phyloP scores from a whole-genome alignment of 768 basidiomycete genomes.

The Podaxis sp. region DNA sequence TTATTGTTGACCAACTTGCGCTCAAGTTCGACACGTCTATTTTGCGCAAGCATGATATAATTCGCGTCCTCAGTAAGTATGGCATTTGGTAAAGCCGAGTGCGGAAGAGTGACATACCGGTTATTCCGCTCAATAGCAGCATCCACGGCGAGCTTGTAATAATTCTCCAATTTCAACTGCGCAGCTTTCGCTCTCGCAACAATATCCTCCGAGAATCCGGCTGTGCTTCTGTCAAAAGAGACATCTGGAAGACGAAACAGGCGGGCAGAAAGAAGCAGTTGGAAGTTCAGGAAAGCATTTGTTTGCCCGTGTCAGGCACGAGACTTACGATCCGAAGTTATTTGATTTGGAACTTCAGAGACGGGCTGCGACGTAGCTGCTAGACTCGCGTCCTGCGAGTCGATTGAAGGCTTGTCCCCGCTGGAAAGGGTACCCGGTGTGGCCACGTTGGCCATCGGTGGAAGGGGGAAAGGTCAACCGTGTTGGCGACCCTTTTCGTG shows the following conservation, averaged over 20 bases:
- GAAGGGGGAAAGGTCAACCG: neutral
- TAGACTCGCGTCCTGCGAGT: neutral
- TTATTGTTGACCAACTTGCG: slow-evolving; percentile 70
- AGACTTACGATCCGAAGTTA: slow-evolving; percentile 35
- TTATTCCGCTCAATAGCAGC: slow-evolving; percentile 92
- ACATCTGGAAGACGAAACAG: slow-evolving; percentile 54
- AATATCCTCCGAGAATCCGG: slow-evolving; percentile 78
- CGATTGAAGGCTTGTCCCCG: neutral
- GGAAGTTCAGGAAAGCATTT: neutral
- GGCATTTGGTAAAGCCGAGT: neutral
- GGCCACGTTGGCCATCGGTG: neutral
- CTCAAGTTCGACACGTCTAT: slow-evolving; percentile 86
- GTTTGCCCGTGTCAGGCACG: neutral
- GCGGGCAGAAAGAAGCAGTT: neutral
- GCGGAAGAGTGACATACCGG: slow-evolving; percentile 48
- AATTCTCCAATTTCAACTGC: slow-evolving; percentile 94
- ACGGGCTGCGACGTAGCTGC: neutral
- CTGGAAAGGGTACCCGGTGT: neutral
- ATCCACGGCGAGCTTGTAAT: slow-evolving; percentile 96
- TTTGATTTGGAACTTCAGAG: slow-evolving; percentile 6
- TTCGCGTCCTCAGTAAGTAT: neutral
- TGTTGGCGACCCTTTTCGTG: neutral
- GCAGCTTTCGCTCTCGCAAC: slow-evolving; percentile 85
- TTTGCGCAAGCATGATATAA: neutral
- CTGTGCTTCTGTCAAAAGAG: slow-evolving; percentile 83